phyloP scores from a whole-genome alignment of 208 protist genomes.

The Crithidia brevicula region DNA sequence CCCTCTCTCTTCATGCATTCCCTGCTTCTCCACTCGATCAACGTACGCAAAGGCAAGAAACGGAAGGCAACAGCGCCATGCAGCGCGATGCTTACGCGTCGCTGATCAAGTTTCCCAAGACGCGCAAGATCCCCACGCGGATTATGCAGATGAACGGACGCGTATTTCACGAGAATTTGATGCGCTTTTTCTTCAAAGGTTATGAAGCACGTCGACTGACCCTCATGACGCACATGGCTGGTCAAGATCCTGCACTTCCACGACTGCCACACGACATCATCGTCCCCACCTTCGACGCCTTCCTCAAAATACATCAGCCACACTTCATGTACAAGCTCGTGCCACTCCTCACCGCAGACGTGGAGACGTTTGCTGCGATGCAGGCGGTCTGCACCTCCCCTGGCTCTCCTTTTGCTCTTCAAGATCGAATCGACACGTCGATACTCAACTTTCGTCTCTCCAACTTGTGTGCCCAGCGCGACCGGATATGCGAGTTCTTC shows the following conservation, averaged over 20 bases:
- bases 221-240: slow-evolving; percentile 68
- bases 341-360: slow-evolving; percentile 67
- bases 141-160: slow-evolving; percentile 76
- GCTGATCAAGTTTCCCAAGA: slow-evolving; percentile 59
- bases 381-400: slow-evolving; percentile 62
- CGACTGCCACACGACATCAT: slow-evolving; percentile 68
- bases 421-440: slow-evolving; percentile 62
- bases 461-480: slow-evolving; percentile 46
- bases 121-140: slow-evolving; percentile 55
- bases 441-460: slow-evolving; percentile 57
- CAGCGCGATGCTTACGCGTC: slow-evolving; percentile 84
- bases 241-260: slow-evolving; percentile 24
- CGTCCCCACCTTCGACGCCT: slow-evolving; percentile 60
- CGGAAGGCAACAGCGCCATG: no score
- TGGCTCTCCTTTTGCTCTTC: slow-evolving; percentile 64
- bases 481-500: slow-evolving; percentile 68
- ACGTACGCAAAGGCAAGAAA: no score
- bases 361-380: slow-evolving; percentile 73
- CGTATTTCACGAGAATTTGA: slow-evolving; percentile 67
- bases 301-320: slow-evolving; percentile 67
- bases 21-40: no score
- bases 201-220: slow-evolving; percentile 73
- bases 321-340: slow-evolving; percentile 84
- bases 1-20: no score
- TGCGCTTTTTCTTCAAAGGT: slow-evolving; percentile 66